Evolutionary conservation across 805 yeast genomes (phyloP), one percentile per base, ranked within the genome.

Genomic region (Candida gorgasii): DNA sequence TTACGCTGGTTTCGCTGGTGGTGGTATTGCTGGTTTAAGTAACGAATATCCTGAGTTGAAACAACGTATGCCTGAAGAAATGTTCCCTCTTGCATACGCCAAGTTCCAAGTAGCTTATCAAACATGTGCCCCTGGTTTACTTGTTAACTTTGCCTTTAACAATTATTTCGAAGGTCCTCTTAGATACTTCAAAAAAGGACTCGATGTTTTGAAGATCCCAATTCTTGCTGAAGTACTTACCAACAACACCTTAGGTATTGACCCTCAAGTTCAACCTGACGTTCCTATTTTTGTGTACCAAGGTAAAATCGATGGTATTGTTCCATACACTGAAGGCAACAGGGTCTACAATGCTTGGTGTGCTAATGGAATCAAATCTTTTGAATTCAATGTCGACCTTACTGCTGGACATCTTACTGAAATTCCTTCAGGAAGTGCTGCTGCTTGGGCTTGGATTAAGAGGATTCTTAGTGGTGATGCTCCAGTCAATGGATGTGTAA

Each of bases 1-100:
- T 5, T 58, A 54, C 26, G 54, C 70, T 4, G 72, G 69, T 5
- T 53, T 67, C 18, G 52, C 54, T 26, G 59, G 63, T 3, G 40
- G 42, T 31, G 69, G 61, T 3, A 42, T 67, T 11, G 48, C 50
- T 26, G 72, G 73, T 5, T 50, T 67, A 29, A 42, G 50, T 13
- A 49, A 58, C 22, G 69, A 59, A 35, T 65, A 66, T 41, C 66
- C 71, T 3, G 47, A 46, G 12, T 38, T 46, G 18, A 1, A 36
- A 9, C 43, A 34, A 7, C 26, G 36, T n/a, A 26, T 45, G 9
- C 36, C 30, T 36, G 11, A n/a, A 3, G 46, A 39, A 1, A 54
- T 12, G 11, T 46, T 3, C 29, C 37, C 20, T 12, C 37, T 30
- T 12, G 36, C 36, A 23, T 51, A 40, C 23, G 37, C 31, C 1